Evolutionary conservation across 495 filamentous ascomycete genomes (phyloP).

Genomic region (Lophiostoma macrostomum): DNA sequence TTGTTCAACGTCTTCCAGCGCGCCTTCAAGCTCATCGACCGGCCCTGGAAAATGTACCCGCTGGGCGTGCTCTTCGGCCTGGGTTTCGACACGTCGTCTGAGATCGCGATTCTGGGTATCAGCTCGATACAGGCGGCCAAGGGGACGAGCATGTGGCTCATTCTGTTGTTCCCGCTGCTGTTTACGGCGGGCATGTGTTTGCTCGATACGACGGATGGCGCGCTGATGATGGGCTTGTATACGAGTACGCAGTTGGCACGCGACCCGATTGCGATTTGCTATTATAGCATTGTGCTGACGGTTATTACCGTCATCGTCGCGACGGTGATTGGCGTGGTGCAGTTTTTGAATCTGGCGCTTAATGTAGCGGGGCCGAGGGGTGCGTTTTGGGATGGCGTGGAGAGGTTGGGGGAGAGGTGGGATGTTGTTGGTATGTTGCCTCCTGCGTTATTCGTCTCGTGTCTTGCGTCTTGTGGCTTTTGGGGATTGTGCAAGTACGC

Average conservation of each 20-base stretch:
- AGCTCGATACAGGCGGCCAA: constrained; percentile 77
- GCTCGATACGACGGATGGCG: constrained; percentile 84
- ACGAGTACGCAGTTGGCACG: constrained; percentile 68
- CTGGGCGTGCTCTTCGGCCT: constrained; percentile 87
- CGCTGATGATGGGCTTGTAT: constrained; percentile 93
- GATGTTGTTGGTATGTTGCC: constrained; percentile 67
- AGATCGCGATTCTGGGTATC: constrained; percentile 89
- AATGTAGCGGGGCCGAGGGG: constrained; percentile 72
- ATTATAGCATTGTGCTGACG: constrained; percentile 91
- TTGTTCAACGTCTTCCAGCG: constrained; percentile 68
- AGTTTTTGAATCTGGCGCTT: constrained; percentile 71
- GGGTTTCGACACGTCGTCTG: constrained; percentile 93
- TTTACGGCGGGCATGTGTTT: constrained; percentile 96
- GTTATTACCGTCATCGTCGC: constrained; percentile 84
- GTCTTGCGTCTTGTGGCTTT: background rate
- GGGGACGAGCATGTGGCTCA: constrained; percentile 90
- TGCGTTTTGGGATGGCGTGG: constrained; percentile 82
- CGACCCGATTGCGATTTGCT: constrained; percentile 81
- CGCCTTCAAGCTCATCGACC: constrained; percentile 79
- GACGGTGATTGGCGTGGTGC: constrained; percentile 78
- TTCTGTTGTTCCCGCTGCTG: constrained; percentile 84
- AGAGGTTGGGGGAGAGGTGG: constrained; percentile 71
- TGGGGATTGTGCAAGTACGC: background rate
- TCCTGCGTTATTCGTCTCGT: background rate
- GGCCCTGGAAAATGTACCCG: constrained; percentile 97